phyloP scores from a whole-genome alignment of 2,329 filamentous ascomycete species.

The Pseudomassariella vexata region DNA sequence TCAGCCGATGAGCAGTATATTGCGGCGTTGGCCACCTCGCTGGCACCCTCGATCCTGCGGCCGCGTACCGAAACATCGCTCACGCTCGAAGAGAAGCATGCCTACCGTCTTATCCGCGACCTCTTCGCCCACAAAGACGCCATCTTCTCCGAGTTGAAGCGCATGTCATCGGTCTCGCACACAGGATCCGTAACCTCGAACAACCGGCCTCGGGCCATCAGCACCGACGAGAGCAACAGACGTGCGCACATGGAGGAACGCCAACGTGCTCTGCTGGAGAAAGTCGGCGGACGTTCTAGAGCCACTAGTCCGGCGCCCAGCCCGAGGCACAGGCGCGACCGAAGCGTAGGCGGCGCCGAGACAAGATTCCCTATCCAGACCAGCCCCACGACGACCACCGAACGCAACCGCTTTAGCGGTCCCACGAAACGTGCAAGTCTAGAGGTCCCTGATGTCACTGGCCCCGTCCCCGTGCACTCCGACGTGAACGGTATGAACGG shows the following conservation, averaged over 20 bases:
- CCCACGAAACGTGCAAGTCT: constrained; percentile 62
- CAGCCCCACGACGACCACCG: constrained; percentile 50
- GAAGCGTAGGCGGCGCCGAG: constrained; percentile 65
- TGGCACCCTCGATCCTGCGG: constrained; percentile 83
- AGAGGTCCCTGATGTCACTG: constrained; percentile 67
- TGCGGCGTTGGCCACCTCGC: constrained; percentile 61
- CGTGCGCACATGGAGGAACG: constrained; percentile 92
- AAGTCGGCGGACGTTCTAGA: constrained; percentile 58
- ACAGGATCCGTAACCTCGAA: constrained; percentile 50
- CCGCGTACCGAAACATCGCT: constrained; percentile 83
- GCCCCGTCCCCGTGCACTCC: constrained; percentile 32
- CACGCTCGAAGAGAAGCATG: constrained; percentile 92
- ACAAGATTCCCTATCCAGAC: constrained; percentile 82
- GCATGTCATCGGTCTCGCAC: constrained; percentile 67
- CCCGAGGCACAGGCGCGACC: constrained; percentile 68
- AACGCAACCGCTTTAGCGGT: constrained; percentile 42
- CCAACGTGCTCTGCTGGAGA: constrained; percentile 71
- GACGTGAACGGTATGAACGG: constrained; percentile 38
- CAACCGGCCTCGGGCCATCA: constrained; percentile 76
- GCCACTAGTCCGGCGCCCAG: constrained; percentile 68
- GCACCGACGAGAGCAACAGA: constrained; percentile 92
- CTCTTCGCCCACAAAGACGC: constrained; percentile 89
- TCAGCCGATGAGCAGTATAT: constrained; percentile 90
- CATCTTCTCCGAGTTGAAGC: constrained; percentile 94
- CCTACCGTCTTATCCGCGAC: constrained; percentile 83